phyloP scores from a whole-genome alignment of 2,329 filamentous ascomycete species.

The Trematosphaeria pertusa region DNA sequence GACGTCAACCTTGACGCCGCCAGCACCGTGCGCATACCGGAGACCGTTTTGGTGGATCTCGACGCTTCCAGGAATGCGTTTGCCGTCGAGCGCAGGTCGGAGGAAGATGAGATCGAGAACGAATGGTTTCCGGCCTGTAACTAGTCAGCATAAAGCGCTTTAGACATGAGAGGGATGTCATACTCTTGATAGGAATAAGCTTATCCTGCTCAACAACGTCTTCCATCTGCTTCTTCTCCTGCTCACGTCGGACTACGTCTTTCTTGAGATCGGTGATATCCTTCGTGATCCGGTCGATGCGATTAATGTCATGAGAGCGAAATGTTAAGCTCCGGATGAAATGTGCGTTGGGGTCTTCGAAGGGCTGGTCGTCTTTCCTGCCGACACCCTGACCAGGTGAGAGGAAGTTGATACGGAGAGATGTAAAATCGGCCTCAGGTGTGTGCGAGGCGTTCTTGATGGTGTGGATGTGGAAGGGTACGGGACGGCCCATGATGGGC shows the following conservation, averaged over 20 bases:
- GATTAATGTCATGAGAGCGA: slow-evolving; percentile 84
- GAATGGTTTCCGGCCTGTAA: slow-evolving; percentile 80
- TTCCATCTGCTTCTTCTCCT: slow-evolving; percentile 99
- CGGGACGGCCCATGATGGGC: slow-evolving; percentile 95
- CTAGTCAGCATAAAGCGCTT: slow-evolving; percentile 17
- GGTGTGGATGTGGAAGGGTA: slow-evolving; percentile 96
- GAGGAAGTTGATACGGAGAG: slow-evolving; percentile 94
- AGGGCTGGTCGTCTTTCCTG: slow-evolving; percentile 95
- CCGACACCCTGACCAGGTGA: slow-evolving; percentile 97
- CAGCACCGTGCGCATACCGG: slow-evolving; percentile 82
- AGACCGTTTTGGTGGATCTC: slow-evolving; percentile 99
- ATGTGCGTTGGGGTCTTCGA: slow-evolving; percentile 94
- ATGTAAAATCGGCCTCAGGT: slow-evolving; percentile 92
- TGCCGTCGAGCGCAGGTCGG: slow-evolving; percentile 92
- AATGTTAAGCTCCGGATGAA: slow-evolving; percentile 97
- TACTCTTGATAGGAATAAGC: slow-evolving; percentile 90
- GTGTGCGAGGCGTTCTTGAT: slow-evolving; percentile 99
- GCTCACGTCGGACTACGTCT: slow-evolving; percentile 87
- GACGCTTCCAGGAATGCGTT: slow-evolving; percentile 92
- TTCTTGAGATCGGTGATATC: slow-evolving; percentile 98
- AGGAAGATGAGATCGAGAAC: slow-evolving; percentile 95
- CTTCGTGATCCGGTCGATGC: slow-evolving; percentile 88
- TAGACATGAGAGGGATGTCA: slow-evolving; percentile 44
- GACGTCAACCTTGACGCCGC: slow-evolving; percentile 83
- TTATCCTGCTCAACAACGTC: slow-evolving; percentile 99